These are phyloP conservation scores for Nigrospora sphaerica DNA, from an alignment of 2,329 filamentous ascomycete species.

Conservation along the genomic window DNA sequence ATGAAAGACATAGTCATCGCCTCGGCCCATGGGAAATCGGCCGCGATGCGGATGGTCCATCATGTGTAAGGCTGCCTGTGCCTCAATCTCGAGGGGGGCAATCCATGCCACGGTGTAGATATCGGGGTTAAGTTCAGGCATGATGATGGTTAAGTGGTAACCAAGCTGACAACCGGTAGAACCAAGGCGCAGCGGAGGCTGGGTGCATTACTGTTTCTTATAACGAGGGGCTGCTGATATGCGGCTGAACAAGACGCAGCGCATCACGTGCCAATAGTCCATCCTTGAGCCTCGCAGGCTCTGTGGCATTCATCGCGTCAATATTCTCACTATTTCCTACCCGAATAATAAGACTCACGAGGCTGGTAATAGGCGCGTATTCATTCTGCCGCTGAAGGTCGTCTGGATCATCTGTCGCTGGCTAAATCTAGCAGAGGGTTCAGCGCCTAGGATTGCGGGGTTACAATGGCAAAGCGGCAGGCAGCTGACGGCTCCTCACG, in stretches of 20 bases:
- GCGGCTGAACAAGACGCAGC: background rate
- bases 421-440: no score
- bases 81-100: conserved; percentile 28
- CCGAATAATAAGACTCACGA: no score
- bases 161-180: background rate
- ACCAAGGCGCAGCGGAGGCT: background rate
- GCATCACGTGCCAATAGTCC: background rate
- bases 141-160: no score
- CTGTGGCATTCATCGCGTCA: conserved; percentile 3
- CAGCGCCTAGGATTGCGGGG: no score
- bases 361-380: no score
- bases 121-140: conserved; percentile 4
- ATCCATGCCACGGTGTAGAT: conserved; percentile 29
- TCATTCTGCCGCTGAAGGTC: no score
- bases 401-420: no score
- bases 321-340: no score
- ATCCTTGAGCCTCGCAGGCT: background rate
- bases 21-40: conserved; percentile 18
- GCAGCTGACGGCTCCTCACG: no score
- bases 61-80: conserved; percentile 23
- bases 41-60: conserved; percentile 24
- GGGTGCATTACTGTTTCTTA: background rate
- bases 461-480: no score
- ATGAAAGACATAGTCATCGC: conserved; percentile 28
- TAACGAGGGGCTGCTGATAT: background rate